Base-by-base conservation (phyloP, 495 filamentous ascomycete genomes). In the Hypoxylon trugodes region DNA sequence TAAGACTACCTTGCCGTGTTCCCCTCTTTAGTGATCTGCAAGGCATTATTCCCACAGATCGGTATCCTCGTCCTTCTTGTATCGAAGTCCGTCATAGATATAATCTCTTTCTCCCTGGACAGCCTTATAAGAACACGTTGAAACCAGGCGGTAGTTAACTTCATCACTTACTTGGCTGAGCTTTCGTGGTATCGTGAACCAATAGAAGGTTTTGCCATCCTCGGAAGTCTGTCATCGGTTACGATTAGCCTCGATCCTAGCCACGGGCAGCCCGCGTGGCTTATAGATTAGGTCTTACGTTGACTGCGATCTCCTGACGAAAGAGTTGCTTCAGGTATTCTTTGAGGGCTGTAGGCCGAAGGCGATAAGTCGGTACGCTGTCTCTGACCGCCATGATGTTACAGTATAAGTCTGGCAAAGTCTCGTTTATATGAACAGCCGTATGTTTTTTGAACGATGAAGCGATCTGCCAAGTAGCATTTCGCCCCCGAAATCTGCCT, bases 401-500 rank as follows among this genome's bases (percentile, higher is more conserved):
- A 8, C 10, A 30, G 28, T 30, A 10, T 30, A 30, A 4, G 5
- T 30, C 10, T 55, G 38, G 12, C 18, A 25, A 33, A 25, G 19
- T 28, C 10, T 33, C 19, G 36, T 37, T 37, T 21, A 15, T 18
- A 9, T 46, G 41, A 36, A 26, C 21, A 7, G 18, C 7, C 25
- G 21, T 38, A 40, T 21, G 21, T 26, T 21, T 15, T 15, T 21
- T 13, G 33, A 18, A 25, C 10, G 18, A 36, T 45, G 28, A 13
- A 15, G 7, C 8, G 36, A 15, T 26, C 18, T 2, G 7, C 18
- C 10, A 35, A 28, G 9, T 26, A 33, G 15, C 13, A 28, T 18
- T 38, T 18, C 30, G 30, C 28, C 52, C 41, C 41, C 52, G 7
- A 37, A 56, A 56, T 56, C 52, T 56, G 52, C 52, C 52, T 56